A percentile compares a stretch with the other conserved stretches of the same genome.
phyloP scores from a whole-genome alignment of 2,329 filamentous ascomycete species.

The Xylariales sp. region DNA sequence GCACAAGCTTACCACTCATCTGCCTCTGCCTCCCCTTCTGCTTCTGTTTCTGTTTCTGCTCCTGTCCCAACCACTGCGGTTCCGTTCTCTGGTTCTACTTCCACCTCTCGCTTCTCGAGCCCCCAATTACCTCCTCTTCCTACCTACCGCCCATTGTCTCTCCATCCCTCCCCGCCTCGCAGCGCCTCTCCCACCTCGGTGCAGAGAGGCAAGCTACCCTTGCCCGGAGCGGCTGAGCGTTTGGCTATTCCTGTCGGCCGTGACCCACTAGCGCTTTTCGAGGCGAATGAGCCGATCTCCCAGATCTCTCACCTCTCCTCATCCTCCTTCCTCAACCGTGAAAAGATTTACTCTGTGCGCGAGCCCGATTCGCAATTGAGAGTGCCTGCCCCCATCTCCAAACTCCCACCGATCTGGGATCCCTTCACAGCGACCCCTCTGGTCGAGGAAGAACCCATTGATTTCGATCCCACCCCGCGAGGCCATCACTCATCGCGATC shows the following conservation, averaged over 20 bases:
- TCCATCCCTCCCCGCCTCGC: neutral
- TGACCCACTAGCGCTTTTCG: no score
- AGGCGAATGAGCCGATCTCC: no score
- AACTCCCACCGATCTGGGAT: conserved; percentile 29
- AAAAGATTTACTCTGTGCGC: conserved; percentile 9
- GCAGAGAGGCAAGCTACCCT: neutral
- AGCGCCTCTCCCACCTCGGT: conserved; percentile 1
- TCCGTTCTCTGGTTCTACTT: no score
- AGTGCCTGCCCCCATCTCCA: conserved; percentile 25
- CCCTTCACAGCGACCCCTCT: conserved; percentile 29
- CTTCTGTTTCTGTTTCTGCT: neutral
- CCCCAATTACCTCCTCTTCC: conserved; percentile 1
- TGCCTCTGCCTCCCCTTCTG: conserved; percentile 2
- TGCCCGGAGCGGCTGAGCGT: conserved; percentile 11
- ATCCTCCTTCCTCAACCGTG: conserved; percentile 10
- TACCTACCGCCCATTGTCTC: no score
- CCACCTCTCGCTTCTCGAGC: neutral
- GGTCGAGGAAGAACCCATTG: conserved; percentile 29
- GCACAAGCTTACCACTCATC: neutral
- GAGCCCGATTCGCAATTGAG: conserved; percentile 14
- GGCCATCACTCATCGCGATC: conserved; percentile 11
- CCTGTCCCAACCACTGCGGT: neutral
- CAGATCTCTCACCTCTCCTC: no score
- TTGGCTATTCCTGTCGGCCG: no score
- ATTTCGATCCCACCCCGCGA: conserved; percentile 17